Conservation (phyloP, 345 rosid species). For the Erysimum cheiranthoides region DNA sequence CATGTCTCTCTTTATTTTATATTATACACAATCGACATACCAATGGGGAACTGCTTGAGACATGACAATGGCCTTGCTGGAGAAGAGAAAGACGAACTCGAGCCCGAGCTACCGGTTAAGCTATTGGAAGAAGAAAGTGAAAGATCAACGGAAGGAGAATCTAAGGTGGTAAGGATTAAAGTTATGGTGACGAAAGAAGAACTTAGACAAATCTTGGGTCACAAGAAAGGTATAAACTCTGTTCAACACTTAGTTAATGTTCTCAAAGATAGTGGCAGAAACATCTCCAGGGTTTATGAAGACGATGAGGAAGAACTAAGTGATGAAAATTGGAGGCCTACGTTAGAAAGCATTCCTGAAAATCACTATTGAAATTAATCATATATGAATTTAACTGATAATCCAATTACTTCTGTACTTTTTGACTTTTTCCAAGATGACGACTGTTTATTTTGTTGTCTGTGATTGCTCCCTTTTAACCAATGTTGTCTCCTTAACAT, state of each 20-base stretch:
- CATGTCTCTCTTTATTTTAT: constrained; percentile 26
- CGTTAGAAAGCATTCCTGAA: constrained; percentile 71
- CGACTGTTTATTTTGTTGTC: constrained; percentile 23
- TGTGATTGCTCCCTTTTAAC: constrained; percentile 27
- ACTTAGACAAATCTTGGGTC: constrained; percentile 57
- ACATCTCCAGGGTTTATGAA: constrained; percentile 13
- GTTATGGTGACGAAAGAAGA: constrained; percentile 69
- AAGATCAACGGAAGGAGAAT: constrained; percentile 20
- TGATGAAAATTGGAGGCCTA: constrained; percentile 56
- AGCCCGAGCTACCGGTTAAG: constrained; percentile 34
- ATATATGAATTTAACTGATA: constrained; percentile 11
- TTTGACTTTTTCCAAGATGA: constrained; percentile 11
- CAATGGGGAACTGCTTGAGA: constrained; percentile 44
- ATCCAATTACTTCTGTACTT: background rate
- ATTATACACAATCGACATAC: constrained; percentile 15
- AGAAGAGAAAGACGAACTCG: constrained; percentile 50
- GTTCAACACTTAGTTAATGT: constrained; percentile 55
- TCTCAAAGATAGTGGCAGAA: constrained; percentile 51
- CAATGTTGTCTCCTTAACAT: constrained; percentile 27
- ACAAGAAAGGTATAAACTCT: constrained; percentile 45
- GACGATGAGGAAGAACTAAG: background rate
- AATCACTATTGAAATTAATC: constrained; percentile 36
- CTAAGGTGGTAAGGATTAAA: constrained; percentile 57
- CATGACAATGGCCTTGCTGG: constrained; percentile 32
- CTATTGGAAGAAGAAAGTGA: constrained; percentile 30